These are phyloP conservation scores for Kluyveromyces aestuarii DNA, from an alignment of 805 yeast species.

Conservation along the genomic window DNA sequence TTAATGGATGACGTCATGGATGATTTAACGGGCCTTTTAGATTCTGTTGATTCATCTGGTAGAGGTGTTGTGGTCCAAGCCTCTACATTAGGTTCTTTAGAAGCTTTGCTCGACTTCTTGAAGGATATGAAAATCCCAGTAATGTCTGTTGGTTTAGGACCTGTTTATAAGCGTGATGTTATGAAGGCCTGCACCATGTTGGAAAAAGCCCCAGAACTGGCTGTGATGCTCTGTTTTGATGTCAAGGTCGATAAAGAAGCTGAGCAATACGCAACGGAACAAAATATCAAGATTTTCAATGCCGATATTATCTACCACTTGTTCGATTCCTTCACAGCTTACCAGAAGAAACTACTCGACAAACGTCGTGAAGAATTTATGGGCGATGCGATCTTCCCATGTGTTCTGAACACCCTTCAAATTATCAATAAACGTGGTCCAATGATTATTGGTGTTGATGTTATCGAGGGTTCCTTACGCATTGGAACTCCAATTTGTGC, in stretches of 20 bases:
- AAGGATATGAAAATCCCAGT: conserved; percentile 99
- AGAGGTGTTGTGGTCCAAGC: conserved; percentile 98
- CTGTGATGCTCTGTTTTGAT: conserved; percentile 98
- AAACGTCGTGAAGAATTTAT: conserved; percentile 81
- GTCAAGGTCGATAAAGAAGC: conserved; percentile 97
- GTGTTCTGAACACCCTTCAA: conserved; percentile 89
- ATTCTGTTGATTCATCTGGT: conserved; percentile 90
- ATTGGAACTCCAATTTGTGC: conserved; percentile 95
- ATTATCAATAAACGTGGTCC: conserved; percentile 98
- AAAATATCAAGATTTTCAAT: conserved; percentile 82
- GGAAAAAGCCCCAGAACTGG: conserved; percentile 90
- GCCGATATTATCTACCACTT: conserved; percentile 96
- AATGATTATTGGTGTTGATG: conserved; percentile 98
- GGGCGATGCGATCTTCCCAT: conserved; percentile 89
- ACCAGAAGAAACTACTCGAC: conserved; percentile 82
- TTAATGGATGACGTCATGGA: conserved; percentile 98
- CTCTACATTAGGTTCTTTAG: conserved; percentile 94
- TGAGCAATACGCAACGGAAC: conserved; percentile 93
- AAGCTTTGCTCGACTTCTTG: conserved; percentile 92
- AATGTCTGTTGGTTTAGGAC: conserved; percentile 96
- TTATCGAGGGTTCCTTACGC: conserved; percentile 79
- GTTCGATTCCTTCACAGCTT: conserved; percentile 89
- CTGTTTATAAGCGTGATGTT: conserved; percentile 95
- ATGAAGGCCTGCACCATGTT: conserved; percentile 96
- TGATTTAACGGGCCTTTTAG: conserved; percentile 88